These are phyloP conservation scores for Mortierella sp. DNA, from an alignment of 371 early-diverging fungal genomes.

Conservation along the genomic window DNA sequence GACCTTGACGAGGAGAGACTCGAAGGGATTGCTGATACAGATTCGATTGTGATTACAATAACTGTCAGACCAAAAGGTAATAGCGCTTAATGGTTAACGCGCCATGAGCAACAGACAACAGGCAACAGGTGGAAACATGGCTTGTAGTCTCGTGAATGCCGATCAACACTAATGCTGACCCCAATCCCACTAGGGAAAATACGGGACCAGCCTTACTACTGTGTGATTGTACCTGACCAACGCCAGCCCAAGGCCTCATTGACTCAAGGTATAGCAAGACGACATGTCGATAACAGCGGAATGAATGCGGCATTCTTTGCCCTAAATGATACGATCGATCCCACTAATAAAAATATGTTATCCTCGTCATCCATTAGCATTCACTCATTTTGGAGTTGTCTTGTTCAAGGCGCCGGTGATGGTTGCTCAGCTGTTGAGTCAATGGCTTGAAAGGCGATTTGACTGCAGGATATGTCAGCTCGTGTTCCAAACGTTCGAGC, in stretches of 20 bases:
- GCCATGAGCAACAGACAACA: no score
- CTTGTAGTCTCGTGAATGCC: no score
- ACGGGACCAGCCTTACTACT: constrained; percentile 32
- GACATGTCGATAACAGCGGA: neutral
- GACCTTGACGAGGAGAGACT: neutral
- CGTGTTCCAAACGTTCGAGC: constrained; percentile 35
- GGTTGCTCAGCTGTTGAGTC: constrained; percentile 33
- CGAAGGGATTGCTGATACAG: neutral
- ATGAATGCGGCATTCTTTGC: neutral
- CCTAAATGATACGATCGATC: neutral
- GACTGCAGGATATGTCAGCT: constrained; percentile 53
- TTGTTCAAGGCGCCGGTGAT: constrained; percentile 35
- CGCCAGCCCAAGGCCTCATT: neutral
- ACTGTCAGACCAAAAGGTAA: constrained; percentile 51
- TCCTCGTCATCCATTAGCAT: constrained; percentile 14
- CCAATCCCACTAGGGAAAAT: constrained; percentile 20
- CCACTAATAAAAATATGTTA: neutral
- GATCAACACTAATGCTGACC: neutral
- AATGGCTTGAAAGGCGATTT: constrained; percentile 54
- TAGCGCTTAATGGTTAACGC: neutral
- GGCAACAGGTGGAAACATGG: no score
- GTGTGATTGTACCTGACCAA: constrained; percentile 22
- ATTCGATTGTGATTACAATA: constrained; percentile 32
- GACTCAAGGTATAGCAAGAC: constrained; percentile 3
- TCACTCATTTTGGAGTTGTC: constrained; percentile 34